phyloP scores from a whole-genome alignment of 2,329 filamentous ascomycete genomes.

The Cytospora paraplurivora region DNA sequence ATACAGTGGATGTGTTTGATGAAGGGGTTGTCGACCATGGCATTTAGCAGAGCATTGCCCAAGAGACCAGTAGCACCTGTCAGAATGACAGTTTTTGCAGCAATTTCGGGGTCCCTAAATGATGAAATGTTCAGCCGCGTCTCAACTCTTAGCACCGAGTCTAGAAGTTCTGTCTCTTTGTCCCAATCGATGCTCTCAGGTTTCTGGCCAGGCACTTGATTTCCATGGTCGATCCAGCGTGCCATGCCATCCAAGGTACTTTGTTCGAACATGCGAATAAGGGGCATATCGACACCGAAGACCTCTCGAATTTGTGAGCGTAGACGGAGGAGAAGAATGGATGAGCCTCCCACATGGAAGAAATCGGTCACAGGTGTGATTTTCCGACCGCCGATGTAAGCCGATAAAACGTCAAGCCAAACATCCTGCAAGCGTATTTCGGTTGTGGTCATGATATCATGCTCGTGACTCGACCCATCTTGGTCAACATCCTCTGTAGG shows the following conservation, averaged over 20 bases:
- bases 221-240: constrained; percentile 33
- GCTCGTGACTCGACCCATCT: too few relatives aligned
- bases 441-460: neutral
- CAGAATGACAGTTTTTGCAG: constrained; percentile 34
- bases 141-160: neutral
- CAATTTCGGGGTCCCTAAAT: too few relatives aligned
- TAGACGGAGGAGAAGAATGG: constrained; percentile 44
- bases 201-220: neutral
- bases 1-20: constrained; percentile 4
- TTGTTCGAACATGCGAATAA: constrained; percentile 42
- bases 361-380: constrained; percentile 40
- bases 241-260: constrained; percentile 46
- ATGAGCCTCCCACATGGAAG: constrained; percentile 46
- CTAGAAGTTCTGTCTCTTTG: neutral
- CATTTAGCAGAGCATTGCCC: constrained; percentile 11
- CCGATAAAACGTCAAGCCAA: constrained; percentile 33
- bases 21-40: constrained; percentile 5
- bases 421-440: neutral
- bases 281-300: constrained; percentile 37
- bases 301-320: constrained; percentile 38
- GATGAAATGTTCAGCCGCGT: too few relatives aligned
- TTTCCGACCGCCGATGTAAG: neutral
- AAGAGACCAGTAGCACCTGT: constrained; percentile 39
- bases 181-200: constrained; percentile 5
- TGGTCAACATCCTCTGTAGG: neutral